These are phyloP conservation scores for Curvularia sp. DNA, from an alignment of 2,329 filamentous ascomycete genomes.

Conservation along the genomic window DNA sequence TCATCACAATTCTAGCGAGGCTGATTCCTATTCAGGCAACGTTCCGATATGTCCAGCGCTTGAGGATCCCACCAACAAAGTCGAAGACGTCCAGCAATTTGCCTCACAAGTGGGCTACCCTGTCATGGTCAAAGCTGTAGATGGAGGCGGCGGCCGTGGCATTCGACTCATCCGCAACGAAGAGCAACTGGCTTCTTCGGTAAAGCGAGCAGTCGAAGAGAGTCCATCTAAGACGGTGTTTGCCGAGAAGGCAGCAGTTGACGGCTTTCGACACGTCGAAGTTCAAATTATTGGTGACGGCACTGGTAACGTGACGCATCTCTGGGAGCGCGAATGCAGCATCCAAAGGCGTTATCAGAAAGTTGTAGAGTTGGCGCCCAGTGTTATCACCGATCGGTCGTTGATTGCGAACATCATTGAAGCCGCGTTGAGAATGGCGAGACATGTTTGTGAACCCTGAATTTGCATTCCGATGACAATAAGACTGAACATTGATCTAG, in stretches of 20 bases:
- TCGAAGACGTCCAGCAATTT: constrained; percentile 61
- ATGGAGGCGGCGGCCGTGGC: constrained; percentile 67
- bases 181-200: constrained; percentile 55
- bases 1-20: neutral
- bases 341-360: constrained; percentile 69
- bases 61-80: constrained; percentile 52
- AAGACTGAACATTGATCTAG: constrained; percentile 28
- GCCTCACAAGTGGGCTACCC: constrained; percentile 64
- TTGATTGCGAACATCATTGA: constrained; percentile 61
- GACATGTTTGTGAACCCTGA: constrained; percentile 44
- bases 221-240: constrained; percentile 66
- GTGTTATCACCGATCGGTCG: constrained; percentile 56
- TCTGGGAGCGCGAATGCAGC: constrained; percentile 68
- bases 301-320: constrained; percentile 59
- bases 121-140: constrained; percentile 70
- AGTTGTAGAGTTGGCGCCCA: constrained; percentile 66
- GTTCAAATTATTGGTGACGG: constrained; percentile 68
- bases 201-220: constrained; percentile 63
- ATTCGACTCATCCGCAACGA: constrained; percentile 62
- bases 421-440: constrained; percentile 62
- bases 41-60: constrained; percentile 63
- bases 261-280: constrained; percentile 68
- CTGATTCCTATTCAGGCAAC: constrained; percentile 35
- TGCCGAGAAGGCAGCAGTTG: constrained; percentile 67
- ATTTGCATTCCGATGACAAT: neutral